These are phyloP conservation scores for Exophiala phaeomuriformis DNA, from an alignment of 2,329 filamentous ascomycete species.

Conservation along the genomic window DNA sequence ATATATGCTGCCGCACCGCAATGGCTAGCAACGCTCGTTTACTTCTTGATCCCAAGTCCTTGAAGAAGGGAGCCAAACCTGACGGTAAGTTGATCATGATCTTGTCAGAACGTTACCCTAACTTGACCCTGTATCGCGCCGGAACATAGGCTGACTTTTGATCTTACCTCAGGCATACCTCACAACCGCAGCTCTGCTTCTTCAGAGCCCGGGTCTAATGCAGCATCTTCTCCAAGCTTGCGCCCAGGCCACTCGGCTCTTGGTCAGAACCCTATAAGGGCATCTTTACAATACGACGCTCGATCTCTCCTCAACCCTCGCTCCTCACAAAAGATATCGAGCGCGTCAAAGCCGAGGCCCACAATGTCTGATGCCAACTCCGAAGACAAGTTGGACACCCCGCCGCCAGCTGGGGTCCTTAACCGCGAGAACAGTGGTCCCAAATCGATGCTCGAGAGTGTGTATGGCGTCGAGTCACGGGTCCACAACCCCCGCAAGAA, in stretches of 20 bases:
- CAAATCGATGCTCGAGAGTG: slow-evolving; percentile 59
- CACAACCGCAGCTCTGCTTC: neutral
- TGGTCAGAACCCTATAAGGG: neutral
- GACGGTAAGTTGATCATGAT: slow-evolving; percentile 11
- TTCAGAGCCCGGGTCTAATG: neutral
- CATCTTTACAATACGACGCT: neutral
- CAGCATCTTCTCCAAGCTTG: neutral
- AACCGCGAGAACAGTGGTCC: slow-evolving; percentile 6
- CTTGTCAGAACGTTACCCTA: neutral
- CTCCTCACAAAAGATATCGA: neutral
- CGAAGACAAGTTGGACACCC: neutral
- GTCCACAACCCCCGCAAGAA: slow-evolving; percentile 57
- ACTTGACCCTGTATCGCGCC: too few species aligned
- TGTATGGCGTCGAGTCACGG: slow-evolving; percentile 68
- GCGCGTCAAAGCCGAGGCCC: neutral
- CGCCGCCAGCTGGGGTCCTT: neutral
- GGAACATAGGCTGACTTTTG: neutral
- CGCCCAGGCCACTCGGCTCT: neutral
- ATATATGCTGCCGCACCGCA: neutral
- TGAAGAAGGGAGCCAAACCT: slow-evolving; percentile 31
- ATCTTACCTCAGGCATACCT: neutral
- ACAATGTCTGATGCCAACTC: neutral
- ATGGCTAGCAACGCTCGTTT: slow-evolving; percentile 39
- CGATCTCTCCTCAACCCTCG: slow-evolving; percentile 9
- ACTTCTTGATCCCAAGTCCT: slow-evolving; percentile 39